A percentile compares a stretch with the other conserved stretches of the same genome.
These are phyloP conservation scores for Solanum paucissectum DNA, from an alignment of 257 asterid genomes.

Conservation along the genomic window DNA sequence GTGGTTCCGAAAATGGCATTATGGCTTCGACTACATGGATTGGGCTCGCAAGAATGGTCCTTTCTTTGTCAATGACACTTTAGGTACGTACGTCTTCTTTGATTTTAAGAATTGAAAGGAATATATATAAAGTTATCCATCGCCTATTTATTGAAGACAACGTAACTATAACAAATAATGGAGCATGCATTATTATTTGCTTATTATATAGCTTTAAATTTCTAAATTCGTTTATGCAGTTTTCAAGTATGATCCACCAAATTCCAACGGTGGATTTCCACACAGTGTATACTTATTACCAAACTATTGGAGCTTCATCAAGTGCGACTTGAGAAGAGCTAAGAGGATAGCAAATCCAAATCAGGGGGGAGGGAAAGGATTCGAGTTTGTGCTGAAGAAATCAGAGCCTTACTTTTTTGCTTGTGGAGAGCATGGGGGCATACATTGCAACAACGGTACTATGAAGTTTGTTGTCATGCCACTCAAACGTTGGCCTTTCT, in stretches of 20 bases:
- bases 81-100: conserved; percentile 19
- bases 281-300: conserved; percentile 63
- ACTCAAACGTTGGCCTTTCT: conserved; percentile 23
- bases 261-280: conserved; percentile 23
- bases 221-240: conserved; percentile 14
- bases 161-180: no score
- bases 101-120: not conserved
- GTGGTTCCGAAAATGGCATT: conserved; percentile 60
- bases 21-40: conserved; percentile 54
- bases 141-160: not conserved
- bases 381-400: conserved; percentile 45
- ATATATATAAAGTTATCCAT: not conserved
- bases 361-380: conserved; percentile 46
- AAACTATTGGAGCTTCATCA: conserved; percentile 39
- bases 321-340: conserved; percentile 49
- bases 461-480: conserved; percentile 75
- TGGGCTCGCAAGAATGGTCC: conserved; percentile 56
- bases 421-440: conserved; percentile 50
- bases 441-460: conserved; percentile 62
- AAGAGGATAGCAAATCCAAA: conserved; percentile 35
- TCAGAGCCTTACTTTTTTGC: conserved; percentile 60
- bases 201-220: not conserved
- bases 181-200: no score
- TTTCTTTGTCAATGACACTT: conserved; percentile 45
- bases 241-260: conserved; percentile 58